These are phyloP conservation scores for Veloporphyrellus conicus DNA, from an alignment of 1,284 basidiomycete genomes.

Conservation along the genomic window DNA sequence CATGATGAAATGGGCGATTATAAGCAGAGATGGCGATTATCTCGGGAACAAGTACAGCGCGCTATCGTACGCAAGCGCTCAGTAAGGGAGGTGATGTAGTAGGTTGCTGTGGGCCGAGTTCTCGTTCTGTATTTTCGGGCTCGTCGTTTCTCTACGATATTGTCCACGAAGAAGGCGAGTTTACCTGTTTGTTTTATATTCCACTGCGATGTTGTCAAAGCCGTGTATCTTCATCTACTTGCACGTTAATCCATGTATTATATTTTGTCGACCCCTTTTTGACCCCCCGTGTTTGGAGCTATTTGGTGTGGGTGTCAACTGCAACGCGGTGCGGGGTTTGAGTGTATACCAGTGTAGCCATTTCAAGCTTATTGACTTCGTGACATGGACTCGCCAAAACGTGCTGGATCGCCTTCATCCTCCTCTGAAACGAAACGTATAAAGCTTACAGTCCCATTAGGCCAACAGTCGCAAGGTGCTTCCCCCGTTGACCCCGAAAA, in stretches of 20 bases:
- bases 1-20: too few species aligned
- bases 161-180: too few species aligned
- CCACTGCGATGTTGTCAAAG: not conserved
- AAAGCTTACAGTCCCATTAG: slow-evolving; percentile 51
- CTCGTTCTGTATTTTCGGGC: not conserved
- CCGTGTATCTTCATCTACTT: too few species aligned
- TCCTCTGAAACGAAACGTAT: slow-evolving; percentile 62
- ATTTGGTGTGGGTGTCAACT: slow-evolving; percentile 10
- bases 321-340: slow-evolving; percentile 10
- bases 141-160: not conserved
- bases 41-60: not conserved
- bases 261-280: not conserved
- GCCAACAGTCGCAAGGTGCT: slow-evolving; percentile 57
- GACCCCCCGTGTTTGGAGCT: slow-evolving; percentile 24
- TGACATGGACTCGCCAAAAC: slow-evolving; percentile 68
- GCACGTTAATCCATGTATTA: not conserved
- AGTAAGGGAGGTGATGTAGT: not conserved
- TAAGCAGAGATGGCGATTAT: not conserved
- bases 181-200: not conserved
- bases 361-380: slow-evolving; percentile 26
- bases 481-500: slow-evolving; percentile 68
- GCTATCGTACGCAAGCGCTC: not conserved
- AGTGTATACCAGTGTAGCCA: slow-evolving; percentile 14
- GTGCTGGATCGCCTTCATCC: slow-evolving; percentile 61
- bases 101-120: not conserved